Evolutionary conservation across 2,329 filamentous ascomycete species (phyloP).

Genomic region (Zopfia rhizophila): DNA sequence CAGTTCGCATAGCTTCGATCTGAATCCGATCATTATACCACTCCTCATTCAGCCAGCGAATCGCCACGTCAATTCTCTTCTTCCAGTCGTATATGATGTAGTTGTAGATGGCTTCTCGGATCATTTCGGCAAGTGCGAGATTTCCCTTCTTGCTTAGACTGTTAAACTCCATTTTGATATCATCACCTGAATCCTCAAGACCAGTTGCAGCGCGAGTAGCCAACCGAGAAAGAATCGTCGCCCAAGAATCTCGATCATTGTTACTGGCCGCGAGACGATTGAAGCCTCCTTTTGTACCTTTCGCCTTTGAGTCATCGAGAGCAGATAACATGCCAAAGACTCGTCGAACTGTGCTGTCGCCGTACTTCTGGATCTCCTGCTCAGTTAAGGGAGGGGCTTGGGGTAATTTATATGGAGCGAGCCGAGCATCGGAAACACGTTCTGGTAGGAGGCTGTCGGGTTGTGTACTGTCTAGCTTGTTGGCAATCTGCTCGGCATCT

Average conservation of each 20-base stretch:
- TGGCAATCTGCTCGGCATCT: slow-evolving; percentile 79
- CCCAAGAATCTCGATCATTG: slow-evolving; percentile 89
- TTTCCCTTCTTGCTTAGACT: slow-evolving; percentile 44
- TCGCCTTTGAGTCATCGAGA: slow-evolving; percentile 72
- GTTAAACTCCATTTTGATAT: slow-evolving; percentile 67
- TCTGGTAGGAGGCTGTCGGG: slow-evolving; percentile 63
- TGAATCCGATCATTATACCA: slow-evolving; percentile 90
- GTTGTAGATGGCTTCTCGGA: slow-evolving; percentile 82
- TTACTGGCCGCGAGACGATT: slow-evolving; percentile 84
- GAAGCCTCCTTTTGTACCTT: slow-evolving; percentile 73
- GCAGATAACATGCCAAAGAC: slow-evolving; percentile 82
- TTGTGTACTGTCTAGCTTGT: slow-evolving; percentile 78
- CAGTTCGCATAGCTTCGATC: slow-evolving; percentile 44
- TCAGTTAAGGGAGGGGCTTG: slow-evolving; percentile 78
- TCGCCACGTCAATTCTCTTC: slow-evolving; percentile 85
- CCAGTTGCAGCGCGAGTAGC: slow-evolving; percentile 81
- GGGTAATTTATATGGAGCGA: slow-evolving; percentile 82
- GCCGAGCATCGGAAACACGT: slow-evolving; percentile 43
- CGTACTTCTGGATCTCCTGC: slow-evolving; percentile 77
- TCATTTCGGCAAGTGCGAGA: slow-evolving; percentile 70
- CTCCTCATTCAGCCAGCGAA: slow-evolving; percentile 95
- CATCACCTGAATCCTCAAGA: slow-evolving; percentile 74
- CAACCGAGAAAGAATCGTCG: slow-evolving; percentile 84
- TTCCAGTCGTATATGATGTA: slow-evolving; percentile 95
- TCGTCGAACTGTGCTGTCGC: slow-evolving; percentile 77